phyloP scores from a whole-genome alignment of 164 flowering plant species.

The Macadamia tetraphylla region DNA sequence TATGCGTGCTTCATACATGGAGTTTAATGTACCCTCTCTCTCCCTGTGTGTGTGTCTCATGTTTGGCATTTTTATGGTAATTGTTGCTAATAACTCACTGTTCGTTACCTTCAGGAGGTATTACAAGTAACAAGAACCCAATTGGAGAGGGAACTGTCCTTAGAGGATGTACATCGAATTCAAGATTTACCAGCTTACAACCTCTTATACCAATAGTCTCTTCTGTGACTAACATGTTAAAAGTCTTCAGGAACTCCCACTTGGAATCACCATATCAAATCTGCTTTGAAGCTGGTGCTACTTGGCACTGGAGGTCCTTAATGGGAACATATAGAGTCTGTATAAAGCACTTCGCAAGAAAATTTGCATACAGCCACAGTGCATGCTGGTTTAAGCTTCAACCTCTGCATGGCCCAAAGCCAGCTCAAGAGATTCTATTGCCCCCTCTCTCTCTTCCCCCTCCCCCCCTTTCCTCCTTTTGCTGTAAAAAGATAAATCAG shows the following conservation, averaged over 20 bases:
- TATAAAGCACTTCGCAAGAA: background rate
- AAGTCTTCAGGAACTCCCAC: background rate
- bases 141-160: constrained; percentile 75
- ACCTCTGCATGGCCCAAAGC: background rate
- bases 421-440: background rate
- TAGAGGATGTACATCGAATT: constrained; percentile 70
- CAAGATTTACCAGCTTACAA: constrained; percentile 87
- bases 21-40: constrained; percentile 62
- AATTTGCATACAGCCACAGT: background rate
- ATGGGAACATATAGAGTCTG: background rate
- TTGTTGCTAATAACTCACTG: background rate
- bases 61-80: background rate
- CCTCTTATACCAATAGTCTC: constrained; percentile 47
- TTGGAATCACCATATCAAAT: background rate
- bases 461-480: background rate
- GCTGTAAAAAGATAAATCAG: background rate
- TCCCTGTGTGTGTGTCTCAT: constrained; percentile 20
- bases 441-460: background rate
- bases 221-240: too few relatives aligned
- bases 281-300: background rate
- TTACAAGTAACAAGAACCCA: constrained; percentile 69
- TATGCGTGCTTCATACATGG: constrained; percentile 95
- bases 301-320: background rate
- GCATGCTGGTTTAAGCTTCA: too few relatives aligned
- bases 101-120: constrained; percentile 61